These are phyloP conservation scores for Aspergillus sp. DNA, from an alignment of 2,329 filamentous ascomycete genomes.

Conservation along the genomic window DNA sequence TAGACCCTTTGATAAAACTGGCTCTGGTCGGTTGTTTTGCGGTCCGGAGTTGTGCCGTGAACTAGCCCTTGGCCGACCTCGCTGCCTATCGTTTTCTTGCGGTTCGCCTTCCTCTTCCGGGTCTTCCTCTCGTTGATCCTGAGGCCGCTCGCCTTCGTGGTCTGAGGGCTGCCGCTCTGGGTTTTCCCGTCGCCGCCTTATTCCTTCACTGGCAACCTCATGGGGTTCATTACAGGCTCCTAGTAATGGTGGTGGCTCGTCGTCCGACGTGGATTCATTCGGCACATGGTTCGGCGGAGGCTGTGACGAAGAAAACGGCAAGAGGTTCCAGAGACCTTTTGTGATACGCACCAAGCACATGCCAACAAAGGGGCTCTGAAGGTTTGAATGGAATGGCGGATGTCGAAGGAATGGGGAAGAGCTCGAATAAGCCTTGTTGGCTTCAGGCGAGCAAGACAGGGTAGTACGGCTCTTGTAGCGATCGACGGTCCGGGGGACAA, in stretches of 20 bases:
- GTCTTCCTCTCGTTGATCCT: background rate
- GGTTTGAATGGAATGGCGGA: constrained; percentile 23
- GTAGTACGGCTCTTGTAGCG: background rate
- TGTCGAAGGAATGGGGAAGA: constrained; percentile 14
- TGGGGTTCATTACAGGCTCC: background rate
- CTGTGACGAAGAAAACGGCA: background rate
- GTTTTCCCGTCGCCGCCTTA: background rate
- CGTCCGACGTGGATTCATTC: background rate
- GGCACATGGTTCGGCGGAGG: background rate
- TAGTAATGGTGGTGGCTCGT: background rate
- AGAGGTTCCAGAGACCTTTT: background rate
- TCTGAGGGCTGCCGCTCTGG: no score
- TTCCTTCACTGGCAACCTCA: background rate
- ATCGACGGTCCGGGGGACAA: background rate
- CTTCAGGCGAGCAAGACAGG: constrained; percentile 3
- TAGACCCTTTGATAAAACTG: no score
- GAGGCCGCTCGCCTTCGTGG: background rate
- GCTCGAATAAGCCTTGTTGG: background rate
- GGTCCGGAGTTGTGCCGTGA: no score
- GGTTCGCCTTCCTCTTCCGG: background rate
- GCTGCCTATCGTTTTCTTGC: no score
- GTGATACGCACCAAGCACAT: constrained; percentile 26
- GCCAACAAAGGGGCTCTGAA: constrained; percentile 28
- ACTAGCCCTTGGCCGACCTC: no score
- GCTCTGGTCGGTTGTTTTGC: no score